Base-by-base conservation (phyloP, 495 filamentous ascomycete genomes). In the Wilcoxina mikolae region DNA sequence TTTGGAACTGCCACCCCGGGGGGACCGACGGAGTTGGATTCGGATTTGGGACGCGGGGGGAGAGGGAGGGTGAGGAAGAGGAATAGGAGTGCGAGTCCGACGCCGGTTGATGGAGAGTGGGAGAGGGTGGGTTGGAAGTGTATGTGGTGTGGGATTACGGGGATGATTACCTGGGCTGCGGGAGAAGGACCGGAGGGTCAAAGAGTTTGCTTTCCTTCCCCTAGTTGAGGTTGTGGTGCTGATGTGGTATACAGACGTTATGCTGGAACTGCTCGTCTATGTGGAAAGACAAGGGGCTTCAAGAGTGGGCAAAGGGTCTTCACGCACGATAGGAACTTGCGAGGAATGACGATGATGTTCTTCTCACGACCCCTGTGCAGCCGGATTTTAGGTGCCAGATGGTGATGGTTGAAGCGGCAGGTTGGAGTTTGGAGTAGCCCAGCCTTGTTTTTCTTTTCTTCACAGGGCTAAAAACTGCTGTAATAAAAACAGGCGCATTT, bases 231-330 rank as follows among this genome's bases (percentile, higher is more conserved):
- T 7, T 33, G 29, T 38, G 25, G 29, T 57, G 55, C 55, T 60
- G 56, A 44, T 64, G 54, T 39, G 26, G 50, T 5, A 9, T 41
- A 7, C 56, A 94, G 89, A 83, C 87, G 22, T 78, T 99, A 20
- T 99, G 91, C 70, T 83, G 84, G 68, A 96, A 94, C 65, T 99
- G 91, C 70, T 90, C 87, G 53, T 82, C 87, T 49, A 71, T 86
- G 3, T 95, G 80, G 62, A 90, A 95, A 63, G 82, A 88, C 51
- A 84, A 89, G 65, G 82, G 86, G 66, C 78, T 82, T 51, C 74
- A 93, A 2, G 80, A 83, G 49, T 94, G 85, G 81, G 80, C 82
- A 4, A 83, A 82, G 65, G 81, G 84, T 56, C 75, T 56, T 20
- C 53, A 54, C 18, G 44, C 48, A 60, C 51, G 48, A 60, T 18